These are phyloP conservation scores for Amanita polypyramis DNA, from an alignment of 768 basidiomycete genomes.

Conservation along the genomic window DNA sequence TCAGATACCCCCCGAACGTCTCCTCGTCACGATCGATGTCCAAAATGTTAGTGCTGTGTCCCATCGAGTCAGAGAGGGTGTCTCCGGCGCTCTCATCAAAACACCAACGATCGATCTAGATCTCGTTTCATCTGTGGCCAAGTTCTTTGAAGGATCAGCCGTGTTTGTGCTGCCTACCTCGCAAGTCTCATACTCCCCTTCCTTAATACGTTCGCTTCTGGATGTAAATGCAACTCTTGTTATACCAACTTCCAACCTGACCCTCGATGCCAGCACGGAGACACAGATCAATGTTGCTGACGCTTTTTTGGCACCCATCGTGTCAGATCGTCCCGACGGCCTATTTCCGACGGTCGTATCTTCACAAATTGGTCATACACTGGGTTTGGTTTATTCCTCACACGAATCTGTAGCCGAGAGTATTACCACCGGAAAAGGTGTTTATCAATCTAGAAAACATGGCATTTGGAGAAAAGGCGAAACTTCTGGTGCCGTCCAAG, in stretches of 20 bases:
- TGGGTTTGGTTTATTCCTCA: constrained; percentile 96
- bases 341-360: constrained; percentile 91
- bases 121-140: constrained; percentile 65
- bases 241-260: constrained; percentile 63
- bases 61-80: constrained; percentile 59
- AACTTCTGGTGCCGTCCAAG: constrained; percentile 89
- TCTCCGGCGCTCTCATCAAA: constrained; percentile 76
- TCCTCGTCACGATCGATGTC: constrained; percentile 70
- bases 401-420: constrained; percentile 75
- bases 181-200: constrained; percentile 41
- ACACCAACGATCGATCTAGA: constrained; percentile 63
- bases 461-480: constrained; percentile 97
- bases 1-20: constrained; percentile 56
- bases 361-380: constrained; percentile 61
- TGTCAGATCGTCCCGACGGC: constrained; percentile 84
- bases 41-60: constrained; percentile 65
- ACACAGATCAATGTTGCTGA: constrained; percentile 66
- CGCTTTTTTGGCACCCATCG: constrained; percentile 74
- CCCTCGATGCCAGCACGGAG: constrained; percentile 40
- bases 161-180: constrained; percentile 52
- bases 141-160: constrained; percentile 55
- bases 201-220: constrained; percentile 49
- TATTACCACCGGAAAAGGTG: constrained; percentile 80
- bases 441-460: constrained; percentile 94
- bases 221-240: constrained; percentile 56